These are phyloP conservation scores for Solanum arcanum DNA, from an alignment of 257 asterid species.

Conservation along the genomic window DNA sequence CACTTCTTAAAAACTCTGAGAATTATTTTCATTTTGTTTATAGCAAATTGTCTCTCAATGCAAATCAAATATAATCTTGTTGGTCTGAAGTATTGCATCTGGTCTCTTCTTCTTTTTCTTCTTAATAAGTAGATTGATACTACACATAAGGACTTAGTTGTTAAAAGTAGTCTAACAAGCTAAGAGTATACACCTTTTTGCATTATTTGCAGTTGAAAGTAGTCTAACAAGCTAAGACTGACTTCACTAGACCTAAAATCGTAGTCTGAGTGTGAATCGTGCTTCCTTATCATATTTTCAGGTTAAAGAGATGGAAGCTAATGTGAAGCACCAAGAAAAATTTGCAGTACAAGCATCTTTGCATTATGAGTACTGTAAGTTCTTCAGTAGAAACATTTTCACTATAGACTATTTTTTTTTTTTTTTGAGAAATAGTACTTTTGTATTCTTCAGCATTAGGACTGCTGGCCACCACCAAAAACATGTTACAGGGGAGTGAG, in stretches of 20 bases:
- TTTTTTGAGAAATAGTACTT: too few relatives aligned
- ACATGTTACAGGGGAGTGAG: too few relatives aligned
- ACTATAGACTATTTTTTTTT: background rate
- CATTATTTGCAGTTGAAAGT: background rate
- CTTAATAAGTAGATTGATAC: background rate
- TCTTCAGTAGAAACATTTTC: background rate
- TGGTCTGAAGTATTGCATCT: background rate
- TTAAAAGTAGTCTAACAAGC: background rate
- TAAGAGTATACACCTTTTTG: background rate
- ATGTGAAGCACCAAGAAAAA: slow-evolving; percentile 59
- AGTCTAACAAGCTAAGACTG: background rate
- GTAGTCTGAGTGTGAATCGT: background rate
- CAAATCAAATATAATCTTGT: background rate
- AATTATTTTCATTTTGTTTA: background rate
- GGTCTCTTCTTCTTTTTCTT: background rate
- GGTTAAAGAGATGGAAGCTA: slow-evolving; percentile 82
- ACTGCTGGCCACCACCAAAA: too few relatives aligned
- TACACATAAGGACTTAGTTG: background rate
- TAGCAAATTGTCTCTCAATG: background rate
- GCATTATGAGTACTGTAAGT: slow-evolving; percentile 49
- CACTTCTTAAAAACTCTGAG: background rate
- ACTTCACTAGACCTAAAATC: background rate
- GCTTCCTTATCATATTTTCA: slow-evolving; percentile 10
- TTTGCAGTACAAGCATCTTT: slow-evolving; percentile 52
- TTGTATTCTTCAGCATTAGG: too few relatives aligned